Base-by-base conservation (phyloP, 169 alveolate species). In the Plasmodium inui region DNA sequence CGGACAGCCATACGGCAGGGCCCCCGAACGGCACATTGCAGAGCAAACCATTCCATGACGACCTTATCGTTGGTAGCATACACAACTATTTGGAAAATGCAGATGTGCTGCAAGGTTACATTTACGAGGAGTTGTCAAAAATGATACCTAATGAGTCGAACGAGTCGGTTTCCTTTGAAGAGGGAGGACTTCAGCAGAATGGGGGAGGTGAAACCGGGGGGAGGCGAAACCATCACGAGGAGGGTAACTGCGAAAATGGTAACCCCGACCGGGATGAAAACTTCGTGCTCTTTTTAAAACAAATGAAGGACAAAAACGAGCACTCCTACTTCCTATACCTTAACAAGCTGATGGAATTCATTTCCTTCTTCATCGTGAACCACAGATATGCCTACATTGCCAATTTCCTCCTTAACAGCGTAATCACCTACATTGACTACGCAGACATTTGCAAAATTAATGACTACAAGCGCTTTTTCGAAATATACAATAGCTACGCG, bases 321-420 rank as follows among this genome's bases (percentile, higher is more conserved):
- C 82, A 90, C 57, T 90, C 95, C 8, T 90, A 90, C 44, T 90
- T 81, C 81, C 82, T 90, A 82, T 90, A 90, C 82, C 70, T 90
- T 12, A 90, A 90, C 88, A 90, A 81, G 39, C 22, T 90, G 2
- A 90, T 90, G 92, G 95, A 90, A 81, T 90, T 80, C 32, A 90
- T 90, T 28, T 44, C 95, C 30, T 90, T 90, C 74, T 90, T 90
- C 57, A 55, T 90, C 70, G 61, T 82, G 32, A 90, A 90, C 37
- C 95, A 90, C 76, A 90, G 92, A 6, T 90, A 32, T 90, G 95
- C 95, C 26, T 90, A 90, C 61, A 90, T 90, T 22, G 34, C 95
- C 10, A 90, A 80, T 70, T 90, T 90, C 50, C 95, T 90, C 37
- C 74, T 90, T 17, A 81, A 90, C 74, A 90, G 95, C 46, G 28